A percentile compares a stretch with the other conserved stretches of the same genome.
These are phyloP conservation scores for Aristolochia fimbriata DNA, from an alignment of 164 flowering plant genomes.

Conservation along the genomic window DNA sequence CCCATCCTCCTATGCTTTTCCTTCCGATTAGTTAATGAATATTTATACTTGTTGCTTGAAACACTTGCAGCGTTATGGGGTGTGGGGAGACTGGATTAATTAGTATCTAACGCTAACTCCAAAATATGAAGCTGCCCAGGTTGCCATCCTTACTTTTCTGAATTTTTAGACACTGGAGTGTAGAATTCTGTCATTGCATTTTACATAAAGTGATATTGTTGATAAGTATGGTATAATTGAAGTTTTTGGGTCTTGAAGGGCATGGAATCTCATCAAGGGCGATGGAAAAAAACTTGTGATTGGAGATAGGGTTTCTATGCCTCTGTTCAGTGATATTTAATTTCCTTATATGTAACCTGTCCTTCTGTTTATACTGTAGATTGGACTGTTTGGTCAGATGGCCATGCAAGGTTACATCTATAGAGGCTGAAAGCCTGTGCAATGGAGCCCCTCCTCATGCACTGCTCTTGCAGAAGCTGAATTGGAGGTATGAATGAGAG, in stretches of 20 bases:
- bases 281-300: too few species aligned
- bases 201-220: too few species aligned
- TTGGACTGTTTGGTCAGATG: slow-evolving; percentile 95
- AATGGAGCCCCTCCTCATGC: slow-evolving; percentile 97
- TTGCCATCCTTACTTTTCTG: slow-evolving; percentile 11
- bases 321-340: too few species aligned
- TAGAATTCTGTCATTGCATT: neutral
- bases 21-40: too few species aligned
- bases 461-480: slow-evolving; percentile 99
- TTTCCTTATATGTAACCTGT: too few species aligned
- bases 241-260: too few species aligned
- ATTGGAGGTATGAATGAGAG: slow-evolving; percentile 52
- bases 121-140: slow-evolving; percentile 98
- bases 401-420: slow-evolving; percentile 74
- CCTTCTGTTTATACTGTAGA: slow-evolving; percentile 31
- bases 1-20: too few species aligned
- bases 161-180: neutral
- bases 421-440: slow-evolving; percentile 93
- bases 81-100: slow-evolving; percentile 93
- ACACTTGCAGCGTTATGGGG: slow-evolving; percentile 74
- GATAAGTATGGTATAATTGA: too few species aligned
- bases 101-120: slow-evolving; percentile 90
- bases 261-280: too few species aligned
- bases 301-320: too few species aligned
- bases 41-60: neutral